phyloP scores from a whole-genome alignment of 2,329 filamentous ascomycete genomes.

The Ophiosphaerella korrae region DNA sequence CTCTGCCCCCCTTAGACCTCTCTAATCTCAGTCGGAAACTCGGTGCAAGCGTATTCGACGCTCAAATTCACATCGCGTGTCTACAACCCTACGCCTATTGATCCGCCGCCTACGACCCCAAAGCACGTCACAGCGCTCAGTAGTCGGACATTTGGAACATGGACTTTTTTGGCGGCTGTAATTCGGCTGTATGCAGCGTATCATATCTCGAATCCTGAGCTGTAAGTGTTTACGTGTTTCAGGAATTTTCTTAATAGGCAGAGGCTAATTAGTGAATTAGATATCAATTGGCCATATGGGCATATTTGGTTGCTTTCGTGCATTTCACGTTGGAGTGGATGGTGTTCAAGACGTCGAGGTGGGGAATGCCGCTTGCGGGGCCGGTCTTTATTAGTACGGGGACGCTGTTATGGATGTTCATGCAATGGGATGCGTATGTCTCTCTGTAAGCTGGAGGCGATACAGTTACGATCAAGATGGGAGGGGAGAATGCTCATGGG shows the following conservation, averaged over 20 bases:
- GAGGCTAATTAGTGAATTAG: constrained; percentile 38
- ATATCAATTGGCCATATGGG: constrained; percentile 82
- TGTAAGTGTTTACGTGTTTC: constrained; percentile 70
- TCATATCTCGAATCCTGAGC: constrained; percentile 70
- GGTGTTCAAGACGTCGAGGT: constrained; percentile 75
- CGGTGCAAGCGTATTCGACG: constrained; percentile 80
- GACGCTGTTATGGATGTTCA: constrained; percentile 65
- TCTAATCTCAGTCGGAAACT: constrained; percentile 81
- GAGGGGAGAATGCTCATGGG: too few species aligned
- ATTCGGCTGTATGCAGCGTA: constrained; percentile 85
- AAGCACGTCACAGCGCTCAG: constrained; percentile 72
- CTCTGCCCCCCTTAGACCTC: constrained; percentile 66
- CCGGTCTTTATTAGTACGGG: constrained; percentile 63
- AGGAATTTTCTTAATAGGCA: constrained; percentile 63
- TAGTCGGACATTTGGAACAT: constrained; percentile 82
- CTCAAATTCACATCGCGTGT: constrained; percentile 83
- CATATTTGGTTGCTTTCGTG: constrained; percentile 74
- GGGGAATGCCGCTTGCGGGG: constrained; percentile 63
- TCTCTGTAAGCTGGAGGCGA: constrained; percentile 9
- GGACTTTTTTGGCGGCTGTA: constrained; percentile 79
- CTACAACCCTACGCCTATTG: constrained; percentile 68
- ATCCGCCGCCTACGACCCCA: constrained; percentile 44
- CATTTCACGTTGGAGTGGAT: constrained; percentile 72
- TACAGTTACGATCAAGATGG: not conserved
- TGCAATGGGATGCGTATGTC: constrained; percentile 74